Base-by-base conservation (phyloP, 495 filamentous ascomycete species). In the Penicillium ochrochloron region DNA sequence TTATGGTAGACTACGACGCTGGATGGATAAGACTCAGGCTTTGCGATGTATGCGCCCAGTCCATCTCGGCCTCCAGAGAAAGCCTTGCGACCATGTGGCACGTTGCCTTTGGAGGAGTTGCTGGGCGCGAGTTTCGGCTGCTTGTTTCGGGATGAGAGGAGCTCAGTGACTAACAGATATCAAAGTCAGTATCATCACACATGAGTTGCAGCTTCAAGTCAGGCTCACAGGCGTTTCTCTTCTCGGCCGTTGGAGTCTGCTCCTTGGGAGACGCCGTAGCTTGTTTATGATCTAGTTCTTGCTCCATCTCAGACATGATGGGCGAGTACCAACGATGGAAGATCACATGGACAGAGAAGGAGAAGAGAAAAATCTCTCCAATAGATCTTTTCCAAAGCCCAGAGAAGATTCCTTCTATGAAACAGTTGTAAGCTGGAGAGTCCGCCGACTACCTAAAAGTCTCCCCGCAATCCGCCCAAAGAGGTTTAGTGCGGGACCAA, bases 31-130 rank as follows among this genome's bases (percentile, higher is more conserved):
- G 84, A 77, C 17, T 84, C 80, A 0, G 93, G 92, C 56, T 87
- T 76, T n/a, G 79, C 66, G 60, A 90, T 89, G 80, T 96, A 97
- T 9, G 81, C 82, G 54, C 86, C 85, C 3, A 98, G 85, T 9
- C 80, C 89, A 69, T 90, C 83, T 55, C 88, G 86, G 46, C 78
- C 77, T 33, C 70, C 66, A 17, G 77, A 76, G 71, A 77, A 71
- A 55, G 69, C 42, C 63, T 46, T 59, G 37, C 50, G 65, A 58
- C 74, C 71, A 23, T 69, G 73, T 21, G 54, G 29, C n/a, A 63
- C 58, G 54, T 73, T 71, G 57, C 75, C 70, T 31, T 19, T 35
- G 63, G 75, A 64, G 70, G 65, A 65, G 58, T 52, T 27, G 34
- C 69, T 72, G 64, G 66, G 66, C 31, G 64, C 57, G 31, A 67